phyloP scores from a whole-genome alignment of 2,329 filamentous ascomycete species.

The Beauveria bassiana region DNA sequence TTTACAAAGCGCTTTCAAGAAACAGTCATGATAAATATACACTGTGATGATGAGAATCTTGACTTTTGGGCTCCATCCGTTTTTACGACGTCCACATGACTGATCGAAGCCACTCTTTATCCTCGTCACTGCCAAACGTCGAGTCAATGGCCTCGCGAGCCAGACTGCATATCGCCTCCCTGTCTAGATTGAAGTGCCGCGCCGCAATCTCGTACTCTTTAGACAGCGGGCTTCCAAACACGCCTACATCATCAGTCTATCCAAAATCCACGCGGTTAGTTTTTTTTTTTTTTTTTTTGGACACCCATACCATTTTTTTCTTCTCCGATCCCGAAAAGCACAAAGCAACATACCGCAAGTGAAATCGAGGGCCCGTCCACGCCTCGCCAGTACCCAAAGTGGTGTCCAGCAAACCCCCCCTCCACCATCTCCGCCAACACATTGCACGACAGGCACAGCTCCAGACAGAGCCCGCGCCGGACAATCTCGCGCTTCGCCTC shows the following conservation, averaged over 20 bases:
- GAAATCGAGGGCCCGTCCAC: conserved; percentile 52
- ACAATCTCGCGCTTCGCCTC: conserved; percentile 48
- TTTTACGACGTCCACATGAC: conserved; percentile 37
- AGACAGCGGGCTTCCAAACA: conserved; percentile 69
- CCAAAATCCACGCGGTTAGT: no score
- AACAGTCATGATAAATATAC: neutral
- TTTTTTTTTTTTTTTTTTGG: no score
- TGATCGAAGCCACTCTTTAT: conserved; percentile 48
- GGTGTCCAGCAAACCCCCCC: conserved; percentile 60
- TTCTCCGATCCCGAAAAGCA: no score
- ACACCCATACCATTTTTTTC: no score
- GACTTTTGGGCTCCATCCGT: neutral
- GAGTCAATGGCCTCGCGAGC: conserved; percentile 53
- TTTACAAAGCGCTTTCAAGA: neutral
- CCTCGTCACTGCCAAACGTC: conserved; percentile 58
- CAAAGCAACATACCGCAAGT: conserved; percentile 52
- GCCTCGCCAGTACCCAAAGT: conserved; percentile 67
- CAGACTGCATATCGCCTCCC: conserved; percentile 40
- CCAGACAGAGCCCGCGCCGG: conserved; percentile 52
- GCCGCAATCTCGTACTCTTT: conserved; percentile 71
- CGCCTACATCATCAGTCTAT: conserved; percentile 76
- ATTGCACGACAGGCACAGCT: conserved; percentile 75
- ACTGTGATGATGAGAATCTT: neutral
- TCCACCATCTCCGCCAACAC: conserved; percentile 66
- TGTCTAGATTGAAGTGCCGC: conserved; percentile 55